Percentiles rank a stretch among this genome's conserved stretches.
phyloP scores from a whole-genome alignment of 2,329 filamentous ascomycete species.

The Arthroderma sp. region DNA sequence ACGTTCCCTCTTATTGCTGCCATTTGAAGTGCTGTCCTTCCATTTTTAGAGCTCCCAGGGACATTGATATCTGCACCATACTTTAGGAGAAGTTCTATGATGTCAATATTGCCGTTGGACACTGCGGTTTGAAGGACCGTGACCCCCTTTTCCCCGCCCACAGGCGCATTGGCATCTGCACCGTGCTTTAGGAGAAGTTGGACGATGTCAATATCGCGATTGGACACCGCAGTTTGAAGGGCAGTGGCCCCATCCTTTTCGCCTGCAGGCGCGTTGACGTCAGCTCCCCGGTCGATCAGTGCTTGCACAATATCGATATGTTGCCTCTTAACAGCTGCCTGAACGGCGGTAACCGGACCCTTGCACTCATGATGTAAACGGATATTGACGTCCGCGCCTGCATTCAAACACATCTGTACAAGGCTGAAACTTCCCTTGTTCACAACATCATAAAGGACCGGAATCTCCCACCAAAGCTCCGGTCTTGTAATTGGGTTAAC shows the following conservation, averaged over 20 bases:
- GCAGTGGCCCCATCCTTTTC: background rate
- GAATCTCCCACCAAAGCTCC: background rate
- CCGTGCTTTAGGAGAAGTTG: conserved; percentile 3
- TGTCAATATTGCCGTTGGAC: background rate
- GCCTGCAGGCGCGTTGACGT: background rate
- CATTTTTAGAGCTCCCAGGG: background rate
- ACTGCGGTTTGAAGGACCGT: background rate
- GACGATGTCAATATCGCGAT: background rate
- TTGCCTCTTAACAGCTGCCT: background rate
- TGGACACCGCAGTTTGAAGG: background rate
- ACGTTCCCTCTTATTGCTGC: background rate
- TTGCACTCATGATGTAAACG: conserved; percentile 1
- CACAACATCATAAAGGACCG: conserved; percentile 9
- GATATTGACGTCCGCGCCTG: conserved; percentile 9
- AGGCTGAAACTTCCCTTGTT: conserved; percentile 6
- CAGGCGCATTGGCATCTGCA: background rate
- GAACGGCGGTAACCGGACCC: background rate
- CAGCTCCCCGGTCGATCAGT: conserved; percentile 2
- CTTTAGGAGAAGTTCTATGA: conserved; percentile 1
- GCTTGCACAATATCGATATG: background rate
- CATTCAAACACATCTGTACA: conserved; percentile 9
- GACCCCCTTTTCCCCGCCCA: background rate
- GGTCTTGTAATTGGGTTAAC: conserved; percentile 1
- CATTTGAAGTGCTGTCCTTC: background rate
- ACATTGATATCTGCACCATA: conserved; percentile 5